A percentile compares a stretch with the other conserved stretches of the same genome.
These are phyloP conservation scores for Hypoxylon perforatum DNA, from an alignment of 495 filamentous ascomycete species.

Conservation along the genomic window DNA sequence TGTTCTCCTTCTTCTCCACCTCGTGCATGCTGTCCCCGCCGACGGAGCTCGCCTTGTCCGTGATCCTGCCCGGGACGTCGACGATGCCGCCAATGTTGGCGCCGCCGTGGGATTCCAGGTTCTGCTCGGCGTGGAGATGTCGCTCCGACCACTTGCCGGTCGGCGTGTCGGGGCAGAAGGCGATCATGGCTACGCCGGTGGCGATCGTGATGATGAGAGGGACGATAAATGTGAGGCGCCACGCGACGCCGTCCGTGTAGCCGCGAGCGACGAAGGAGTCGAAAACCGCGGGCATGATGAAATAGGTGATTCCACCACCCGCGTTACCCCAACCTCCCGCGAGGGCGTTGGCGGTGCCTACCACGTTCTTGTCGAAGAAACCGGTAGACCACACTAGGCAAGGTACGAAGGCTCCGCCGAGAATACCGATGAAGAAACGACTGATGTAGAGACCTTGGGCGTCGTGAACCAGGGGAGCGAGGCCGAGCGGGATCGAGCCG, in stretches of 20 bases:
- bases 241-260: slow-evolving; percentile 74
- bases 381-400: slow-evolving; percentile 97
- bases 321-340: slow-evolving; percentile 90
- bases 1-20: slow-evolving; percentile 54
- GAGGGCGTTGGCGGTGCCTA: slow-evolving; percentile 89
- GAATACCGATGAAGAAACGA: slow-evolving; percentile 93
- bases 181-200: slow-evolving; percentile 73
- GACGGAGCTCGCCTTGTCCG: slow-evolving; percentile 58
- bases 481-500: slow-evolving; percentile 83
- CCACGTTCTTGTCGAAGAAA: slow-evolving; percentile 95
- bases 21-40: slow-evolving; percentile 45
- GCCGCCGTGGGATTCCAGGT: slow-evolving; percentile 55
- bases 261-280: slow-evolving; percentile 77
- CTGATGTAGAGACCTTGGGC: slow-evolving; percentile 77
- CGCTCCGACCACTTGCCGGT: slow-evolving; percentile 85
- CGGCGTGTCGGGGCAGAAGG: slow-evolving; percentile 85
- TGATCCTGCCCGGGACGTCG: slow-evolving; percentile 64
- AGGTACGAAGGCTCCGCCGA: slow-evolving; percentile 91
- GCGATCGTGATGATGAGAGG: slow-evolving; percentile 80
- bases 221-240: slow-evolving; percentile 86
- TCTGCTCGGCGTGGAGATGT: slow-evolving; percentile 60
- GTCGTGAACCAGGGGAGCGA: slow-evolving; percentile 79
- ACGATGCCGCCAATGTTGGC: slow-evolving; percentile 53
- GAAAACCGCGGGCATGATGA: slow-evolving; percentile 93
- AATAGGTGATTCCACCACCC: slow-evolving; percentile 88